Percentiles rank a stretch among this genome's conserved stretches.
phyloP scores from a whole-genome alignment of 352 stramenopile species.

The Pythium graminicola region DNA sequence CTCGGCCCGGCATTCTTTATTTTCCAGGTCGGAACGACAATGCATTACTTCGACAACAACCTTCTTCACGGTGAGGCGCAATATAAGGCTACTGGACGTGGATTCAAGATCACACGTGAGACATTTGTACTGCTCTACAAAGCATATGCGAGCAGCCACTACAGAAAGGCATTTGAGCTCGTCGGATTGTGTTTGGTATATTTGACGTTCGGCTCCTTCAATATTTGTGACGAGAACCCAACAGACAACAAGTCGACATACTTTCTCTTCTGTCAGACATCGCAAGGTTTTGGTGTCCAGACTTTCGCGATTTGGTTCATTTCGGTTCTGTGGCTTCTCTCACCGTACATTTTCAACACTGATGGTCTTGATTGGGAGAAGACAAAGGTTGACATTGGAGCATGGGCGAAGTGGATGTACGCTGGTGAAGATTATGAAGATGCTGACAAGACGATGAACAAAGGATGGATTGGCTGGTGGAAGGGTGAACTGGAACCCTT shows the following conservation, averaged over 20 bases:
- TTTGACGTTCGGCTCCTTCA: constrained; percentile 69
- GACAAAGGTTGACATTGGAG: constrained; percentile 68
- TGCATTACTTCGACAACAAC: constrained; percentile 82
- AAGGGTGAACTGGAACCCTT: constrained; percentile 67
- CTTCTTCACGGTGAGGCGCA: constrained; percentile 80
- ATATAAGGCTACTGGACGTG: constrained; percentile 79
- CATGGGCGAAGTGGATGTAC: constrained; percentile 87
- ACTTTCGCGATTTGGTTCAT: constrained; percentile 82
- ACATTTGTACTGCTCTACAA: constrained; percentile 88
- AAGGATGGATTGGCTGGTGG: constrained; percentile 81
- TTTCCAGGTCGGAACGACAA: constrained; percentile 82
- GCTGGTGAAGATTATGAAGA: constrained; percentile 57
- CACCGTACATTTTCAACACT: constrained; percentile 86
- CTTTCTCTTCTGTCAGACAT: constrained; percentile 40
- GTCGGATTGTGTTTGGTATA: constrained; percentile 83
- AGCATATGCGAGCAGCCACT: constrained; percentile 83
- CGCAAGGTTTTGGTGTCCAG: constrained; percentile 71
- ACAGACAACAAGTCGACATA: constrained; percentile 67
- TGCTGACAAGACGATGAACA: constrained; percentile 50
- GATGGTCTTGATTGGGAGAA: constrained; percentile 81
- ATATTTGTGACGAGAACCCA: constrained; percentile 52
- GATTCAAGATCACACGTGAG: constrained; percentile 81
- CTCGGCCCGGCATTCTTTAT: constrained; percentile 85
- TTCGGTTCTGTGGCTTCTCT: constrained; percentile 73
- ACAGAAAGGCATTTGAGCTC: constrained; percentile 82